phyloP scores from a whole-genome alignment of 768 basidiomycete species.

The Mycena rebaudengoi region DNA sequence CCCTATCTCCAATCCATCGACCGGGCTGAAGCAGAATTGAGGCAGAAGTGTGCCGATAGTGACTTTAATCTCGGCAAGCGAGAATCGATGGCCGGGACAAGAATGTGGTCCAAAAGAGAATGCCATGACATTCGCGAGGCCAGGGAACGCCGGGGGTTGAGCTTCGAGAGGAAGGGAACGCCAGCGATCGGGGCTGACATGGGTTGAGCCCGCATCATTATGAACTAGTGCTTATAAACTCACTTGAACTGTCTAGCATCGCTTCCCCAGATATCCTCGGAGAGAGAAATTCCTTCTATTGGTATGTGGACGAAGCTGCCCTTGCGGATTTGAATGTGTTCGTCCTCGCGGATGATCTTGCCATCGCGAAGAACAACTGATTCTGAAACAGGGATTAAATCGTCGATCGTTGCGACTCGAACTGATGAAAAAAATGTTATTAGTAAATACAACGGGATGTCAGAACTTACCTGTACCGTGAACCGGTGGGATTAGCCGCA shows the following conservation, averaged over 20 bases:
- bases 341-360: conserved; percentile 43
- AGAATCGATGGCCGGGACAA: conserved; percentile 59
- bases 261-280: conserved; percentile 62
- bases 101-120: conserved; percentile 61
- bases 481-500: conserved; percentile 64
- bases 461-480: conserved; percentile 51
- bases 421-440: conserved; percentile 27
- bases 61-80: conserved; percentile 58
- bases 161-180: conserved; percentile 45
- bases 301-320: conserved; percentile 67
- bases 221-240: conserved; percentile 26
- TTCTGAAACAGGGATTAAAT: conserved; percentile 60
- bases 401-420: conserved; percentile 62
- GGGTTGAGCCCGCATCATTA: conserved; percentile 8
- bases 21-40: conserved; percentile 55
- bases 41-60: conserved; percentile 56
- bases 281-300: conserved; percentile 62
- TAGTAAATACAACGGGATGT: not conserved
- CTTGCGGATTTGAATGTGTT: conserved; percentile 55
- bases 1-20: conserved; percentile 47
- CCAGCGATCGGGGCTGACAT: conserved; percentile 64
- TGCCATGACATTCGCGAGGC: conserved; percentile 59
- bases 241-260: conserved; percentile 65
- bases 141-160: conserved; percentile 49
- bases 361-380: conserved; percentile 53